These are phyloP conservation scores for Rhodosporidiobolus odoratus DNA, from an alignment of 768 basidiomycete species.

Conservation along the genomic window DNA sequence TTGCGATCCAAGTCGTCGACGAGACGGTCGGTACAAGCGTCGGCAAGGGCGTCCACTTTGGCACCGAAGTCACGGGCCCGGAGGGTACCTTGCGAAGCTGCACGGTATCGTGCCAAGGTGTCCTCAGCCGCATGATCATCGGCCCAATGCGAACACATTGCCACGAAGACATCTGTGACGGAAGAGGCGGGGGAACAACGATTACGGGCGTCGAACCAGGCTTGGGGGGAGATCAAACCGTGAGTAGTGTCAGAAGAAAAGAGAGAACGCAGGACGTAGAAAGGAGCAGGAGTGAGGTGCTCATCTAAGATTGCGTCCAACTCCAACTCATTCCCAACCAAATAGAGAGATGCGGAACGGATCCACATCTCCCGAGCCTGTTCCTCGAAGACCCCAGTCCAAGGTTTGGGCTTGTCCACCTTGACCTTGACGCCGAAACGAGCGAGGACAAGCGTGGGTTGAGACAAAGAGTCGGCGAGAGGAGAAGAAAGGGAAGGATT, in stretches of 20 bases:
- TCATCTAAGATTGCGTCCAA: not conserved
- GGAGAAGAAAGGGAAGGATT: no score
- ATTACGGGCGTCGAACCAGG: no score
- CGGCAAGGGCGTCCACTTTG: not conserved
- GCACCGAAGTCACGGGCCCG: no score
- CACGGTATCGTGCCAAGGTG: no score
- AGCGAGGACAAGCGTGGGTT: not conserved
- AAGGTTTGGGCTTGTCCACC: not conserved
- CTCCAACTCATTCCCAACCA: not conserved
- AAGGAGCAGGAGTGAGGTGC: not conserved
- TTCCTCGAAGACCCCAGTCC: not conserved
- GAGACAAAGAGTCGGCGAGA: no score
- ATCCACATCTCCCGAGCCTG: slow-evolving; percentile 2
- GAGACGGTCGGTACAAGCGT: not conserved
- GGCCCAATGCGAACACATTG: no score
- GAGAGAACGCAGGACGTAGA: no score
- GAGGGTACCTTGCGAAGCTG: no score
- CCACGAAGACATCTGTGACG: not conserved
- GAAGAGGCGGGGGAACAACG: no score
- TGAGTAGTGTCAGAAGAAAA: no score
- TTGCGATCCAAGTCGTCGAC: not conserved
- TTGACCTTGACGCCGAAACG: not conserved
- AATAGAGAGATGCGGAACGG: not conserved
- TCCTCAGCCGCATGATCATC: no score
- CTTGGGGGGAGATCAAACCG: no score